A percentile compares a stretch with the other conserved stretches of the same genome.
phyloP scores from a whole-genome alignment of 2,329 filamentous ascomycete species.

The Trichoderma citrinoviride region DNA sequence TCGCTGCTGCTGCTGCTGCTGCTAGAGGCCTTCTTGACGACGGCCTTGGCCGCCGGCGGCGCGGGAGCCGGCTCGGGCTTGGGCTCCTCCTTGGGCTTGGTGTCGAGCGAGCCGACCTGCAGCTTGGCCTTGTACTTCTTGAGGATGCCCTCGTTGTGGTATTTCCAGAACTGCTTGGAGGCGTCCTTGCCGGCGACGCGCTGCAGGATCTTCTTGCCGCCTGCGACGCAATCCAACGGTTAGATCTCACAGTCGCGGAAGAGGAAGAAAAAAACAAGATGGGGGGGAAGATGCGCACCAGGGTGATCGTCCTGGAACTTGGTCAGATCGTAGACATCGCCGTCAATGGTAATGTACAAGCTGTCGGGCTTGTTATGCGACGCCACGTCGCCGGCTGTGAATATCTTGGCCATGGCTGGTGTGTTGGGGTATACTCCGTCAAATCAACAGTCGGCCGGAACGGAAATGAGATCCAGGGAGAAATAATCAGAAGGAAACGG shows the following conservation, averaged over 20 bases:
- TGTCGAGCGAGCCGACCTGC: conserved; percentile 83
- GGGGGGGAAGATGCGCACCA: conserved; percentile 48
- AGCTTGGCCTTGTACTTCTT: conserved; percentile 80
- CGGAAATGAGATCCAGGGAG: too few species aligned
- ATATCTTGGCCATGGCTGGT: conserved; percentile 77
- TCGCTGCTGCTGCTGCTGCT: conserved; percentile 58
- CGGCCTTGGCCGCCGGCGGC: conserved; percentile 28
- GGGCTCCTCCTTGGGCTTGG: conserved; percentile 70
- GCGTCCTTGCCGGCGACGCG: conserved; percentile 64
- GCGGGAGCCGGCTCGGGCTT: conserved; percentile 40
- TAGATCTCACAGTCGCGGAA: not conserved
- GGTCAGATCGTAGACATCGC: conserved; percentile 93
- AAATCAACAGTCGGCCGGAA: not conserved
- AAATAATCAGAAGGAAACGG: too few species aligned
- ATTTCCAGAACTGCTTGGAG: conserved; percentile 68
- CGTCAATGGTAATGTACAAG: conserved; percentile 87
- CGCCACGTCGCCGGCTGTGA: conserved; percentile 80
- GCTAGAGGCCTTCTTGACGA: conserved; percentile 31
- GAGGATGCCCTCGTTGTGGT: conserved; percentile 81
- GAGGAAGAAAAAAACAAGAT: not conserved
- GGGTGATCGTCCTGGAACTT: conserved; percentile 84
- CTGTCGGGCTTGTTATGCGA: conserved; percentile 85
- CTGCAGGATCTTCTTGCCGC: conserved; percentile 64
- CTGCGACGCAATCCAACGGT: conserved; percentile 33
- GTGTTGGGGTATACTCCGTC: not conserved